phyloP scores from a whole-genome alignment of 257 asterid species.

The Forsythia suspensa region DNA sequence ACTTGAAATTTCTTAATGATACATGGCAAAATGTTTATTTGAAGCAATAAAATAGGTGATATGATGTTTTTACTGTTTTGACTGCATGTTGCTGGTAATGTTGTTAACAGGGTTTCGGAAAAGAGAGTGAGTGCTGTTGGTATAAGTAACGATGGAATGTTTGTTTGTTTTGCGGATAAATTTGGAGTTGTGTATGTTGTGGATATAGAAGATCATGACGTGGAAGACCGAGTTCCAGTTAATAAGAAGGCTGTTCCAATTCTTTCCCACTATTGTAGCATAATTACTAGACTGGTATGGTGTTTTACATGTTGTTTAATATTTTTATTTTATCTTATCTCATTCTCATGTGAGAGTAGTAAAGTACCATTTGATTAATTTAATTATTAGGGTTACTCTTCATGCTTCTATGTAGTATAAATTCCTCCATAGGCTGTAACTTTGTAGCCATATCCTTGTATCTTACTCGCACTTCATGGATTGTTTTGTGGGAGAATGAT shows the following conservation, averaged over 20 bases:
- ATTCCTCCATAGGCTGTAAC: neutral
- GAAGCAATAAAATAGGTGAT: neutral
- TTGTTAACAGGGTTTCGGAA: conserved; percentile 63
- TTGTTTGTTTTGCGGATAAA: conserved; percentile 84
- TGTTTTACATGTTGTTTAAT: neutral
- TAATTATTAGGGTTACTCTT: neutral
- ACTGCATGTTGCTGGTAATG: too few relatives aligned
- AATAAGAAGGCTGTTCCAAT: conserved; percentile 70
- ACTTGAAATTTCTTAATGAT: too few relatives aligned
- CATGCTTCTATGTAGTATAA: neutral
- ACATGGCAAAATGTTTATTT: neutral
- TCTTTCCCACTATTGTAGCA: conserved; percentile 96
- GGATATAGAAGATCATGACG: conserved; percentile 36
- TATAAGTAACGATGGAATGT: conserved; percentile 58
- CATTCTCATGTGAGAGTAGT: neutral
- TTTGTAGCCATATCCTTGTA: neutral
- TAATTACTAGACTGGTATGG: conserved; percentile 87
- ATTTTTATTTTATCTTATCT: neutral
- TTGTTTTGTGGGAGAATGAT: neutral
- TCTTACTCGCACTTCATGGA: neutral
- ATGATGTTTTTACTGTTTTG: conserved; percentile 7
- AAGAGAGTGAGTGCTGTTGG: conserved; percentile 95
- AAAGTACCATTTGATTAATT: conserved; percentile 6
- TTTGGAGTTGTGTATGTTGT: conserved; percentile 80
- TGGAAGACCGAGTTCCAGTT: conserved; percentile 33